Conservation (phyloP, 139 green algal species). For the Volvox africanus region DNA sequence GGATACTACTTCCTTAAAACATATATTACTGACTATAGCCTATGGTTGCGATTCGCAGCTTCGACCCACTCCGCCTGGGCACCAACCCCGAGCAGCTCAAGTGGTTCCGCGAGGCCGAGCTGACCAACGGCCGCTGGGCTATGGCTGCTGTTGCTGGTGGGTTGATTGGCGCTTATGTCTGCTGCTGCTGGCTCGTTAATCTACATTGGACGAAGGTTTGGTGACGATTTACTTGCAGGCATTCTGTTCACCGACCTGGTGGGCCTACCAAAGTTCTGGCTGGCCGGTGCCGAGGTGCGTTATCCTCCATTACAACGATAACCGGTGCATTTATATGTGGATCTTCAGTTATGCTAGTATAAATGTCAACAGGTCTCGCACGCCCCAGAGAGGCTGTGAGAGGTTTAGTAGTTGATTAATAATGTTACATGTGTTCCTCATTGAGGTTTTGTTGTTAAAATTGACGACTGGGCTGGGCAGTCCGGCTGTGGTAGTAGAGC, state of each 20-base stretch:
- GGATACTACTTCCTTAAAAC: background rate
- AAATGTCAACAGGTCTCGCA: too few relatives aligned
- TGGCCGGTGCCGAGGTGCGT: constrained; percentile 77
- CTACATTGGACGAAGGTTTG: too few relatives aligned
- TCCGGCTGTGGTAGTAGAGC: too few relatives aligned
- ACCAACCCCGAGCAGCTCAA: constrained; percentile 66
- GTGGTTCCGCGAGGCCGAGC: constrained; percentile 88
- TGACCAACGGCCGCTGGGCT: constrained; percentile 91
- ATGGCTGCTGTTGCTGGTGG: constrained; percentile 85
- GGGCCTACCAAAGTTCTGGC: constrained; percentile 83
- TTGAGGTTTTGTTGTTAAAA: too few relatives aligned
- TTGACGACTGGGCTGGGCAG: too few relatives aligned
- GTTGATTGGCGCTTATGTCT: background rate
- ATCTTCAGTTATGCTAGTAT: too few relatives aligned
- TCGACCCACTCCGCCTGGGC: constrained; percentile 80
- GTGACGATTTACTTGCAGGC: constrained; percentile 49
- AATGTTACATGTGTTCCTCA: too few relatives aligned
- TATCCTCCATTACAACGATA: too few relatives aligned
- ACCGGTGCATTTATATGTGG: too few relatives aligned
- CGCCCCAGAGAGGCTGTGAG: too few relatives aligned
- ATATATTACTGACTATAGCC: background rate
- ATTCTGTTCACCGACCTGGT: constrained; percentile 87
- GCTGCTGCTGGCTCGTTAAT: too few relatives aligned
- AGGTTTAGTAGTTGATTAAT: too few relatives aligned
- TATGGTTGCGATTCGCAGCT: constrained; percentile 48